A percentile compares a stretch with the other conserved stretches of the same genome.
Evolutionary conservation across 352 stramenopile genomes (phyloP).

Genomic region (Pythium sp.): DNA sequence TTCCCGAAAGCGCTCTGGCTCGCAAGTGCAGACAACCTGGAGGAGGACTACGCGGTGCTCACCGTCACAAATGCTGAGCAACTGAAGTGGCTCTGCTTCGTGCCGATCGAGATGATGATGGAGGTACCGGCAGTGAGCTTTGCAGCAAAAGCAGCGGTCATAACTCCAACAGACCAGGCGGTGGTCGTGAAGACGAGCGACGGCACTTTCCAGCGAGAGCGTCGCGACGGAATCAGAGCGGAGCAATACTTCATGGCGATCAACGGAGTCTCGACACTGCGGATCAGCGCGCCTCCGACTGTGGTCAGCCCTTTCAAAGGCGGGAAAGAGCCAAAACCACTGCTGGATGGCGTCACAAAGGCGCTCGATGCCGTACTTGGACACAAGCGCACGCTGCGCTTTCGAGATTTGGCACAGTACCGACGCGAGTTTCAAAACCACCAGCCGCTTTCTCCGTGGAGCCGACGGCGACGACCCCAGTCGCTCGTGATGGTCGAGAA

Average conservation of each 20-base stretch:
- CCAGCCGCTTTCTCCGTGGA: constrained; percentile 35
- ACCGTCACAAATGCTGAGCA: constrained; percentile 17
- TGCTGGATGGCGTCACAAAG: constrained; percentile 17
- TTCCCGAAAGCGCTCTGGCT: constrained; percentile 42
- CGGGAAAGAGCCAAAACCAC: background rate
- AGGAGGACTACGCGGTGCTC: constrained; percentile 30
- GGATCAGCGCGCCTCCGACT: constrained; percentile 13
- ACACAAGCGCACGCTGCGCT: constrained; percentile 19
- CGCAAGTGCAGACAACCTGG: constrained; percentile 13
- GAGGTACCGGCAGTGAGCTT: constrained; percentile 37
- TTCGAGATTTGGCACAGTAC: constrained; percentile 36
- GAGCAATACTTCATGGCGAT: constrained; percentile 41
- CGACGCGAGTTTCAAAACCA: constrained; percentile 27
- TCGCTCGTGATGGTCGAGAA: background rate
- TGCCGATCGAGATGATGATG: constrained; percentile 36
- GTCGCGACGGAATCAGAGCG: constrained; percentile 26
- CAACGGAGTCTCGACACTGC: constrained; percentile 37
- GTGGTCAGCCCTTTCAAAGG: background rate
- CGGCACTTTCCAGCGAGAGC: background rate
- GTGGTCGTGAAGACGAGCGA: background rate
- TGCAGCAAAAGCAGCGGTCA: constrained; percentile 10
- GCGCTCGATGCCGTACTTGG: constrained; percentile 19
- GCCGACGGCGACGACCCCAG: constrained; percentile 14
- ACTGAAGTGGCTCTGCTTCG: constrained; percentile 32
- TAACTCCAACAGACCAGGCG: background rate